Evolutionary conservation across 208 protist genomes (phyloP), one percentile per base, ranked within the genome.

Genomic region (Leptomonas seymouri): DNA sequence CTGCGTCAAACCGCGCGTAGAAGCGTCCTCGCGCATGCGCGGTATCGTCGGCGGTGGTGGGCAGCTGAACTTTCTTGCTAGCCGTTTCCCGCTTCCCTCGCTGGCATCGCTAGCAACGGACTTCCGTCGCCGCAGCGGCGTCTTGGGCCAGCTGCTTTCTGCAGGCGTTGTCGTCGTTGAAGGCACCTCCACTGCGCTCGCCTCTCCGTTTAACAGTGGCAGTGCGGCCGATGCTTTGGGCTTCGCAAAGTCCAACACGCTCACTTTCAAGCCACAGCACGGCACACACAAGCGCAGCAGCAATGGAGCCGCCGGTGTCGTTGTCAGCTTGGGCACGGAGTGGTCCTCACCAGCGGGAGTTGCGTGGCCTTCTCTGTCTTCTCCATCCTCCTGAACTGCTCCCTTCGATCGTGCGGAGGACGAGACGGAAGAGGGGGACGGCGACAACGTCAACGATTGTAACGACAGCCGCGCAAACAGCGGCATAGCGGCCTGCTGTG

Each of bases 21-120:
- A 46, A 27, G 71, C 71, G 31, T 77, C 71, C 50, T 77, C 71
- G 64, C 71, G 64, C 71, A 77, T 71, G 46, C 71, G 71, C 8
- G 71, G 71, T 12, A 71, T 64, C 14, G 56, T 49, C 44, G 56
- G 42, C 42, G 55, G 44, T 18, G 62, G 41, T 11, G 25, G 55
- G 27, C 31, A 65, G 36, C 12, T 53, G 21, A 45, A 51, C 31
- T 55, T 45, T 11, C 41, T n/a, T 15, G 55, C 58, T 7, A 23
- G 28, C 0, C 55, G 62, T 20, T 61, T 60, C 0, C 9, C 46
- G 31, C 31, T 46, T 8, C 6, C 25, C 5, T 20, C 49, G 51
- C 12, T n/a, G n/a, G 31, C 20, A 8, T 23, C 27, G 28, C 54
- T 45, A 31, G 9, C 39, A 31, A 42, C 0, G 0, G 61, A 57